A percentile compares a stretch with the other conserved stretches of the same genome.
These are phyloP conservation scores for Antrodiella citrinella DNA, from an alignment of 768 basidiomycete species.

Conservation along the genomic window DNA sequence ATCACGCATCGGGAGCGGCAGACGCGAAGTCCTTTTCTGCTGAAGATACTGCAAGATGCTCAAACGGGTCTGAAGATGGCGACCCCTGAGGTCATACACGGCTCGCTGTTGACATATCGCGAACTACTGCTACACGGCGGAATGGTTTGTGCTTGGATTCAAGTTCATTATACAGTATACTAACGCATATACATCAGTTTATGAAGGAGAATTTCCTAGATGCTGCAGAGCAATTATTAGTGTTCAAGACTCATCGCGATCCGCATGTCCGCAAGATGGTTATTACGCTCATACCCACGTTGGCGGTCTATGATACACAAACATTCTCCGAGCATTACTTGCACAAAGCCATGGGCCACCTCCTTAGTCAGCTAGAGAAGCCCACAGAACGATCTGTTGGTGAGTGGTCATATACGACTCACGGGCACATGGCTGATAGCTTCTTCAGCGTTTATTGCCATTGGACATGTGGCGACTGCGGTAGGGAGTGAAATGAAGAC, in stretches of 20 bases:
- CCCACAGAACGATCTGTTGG: slow-evolving; percentile 84
- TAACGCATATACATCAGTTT: slow-evolving; percentile 39
- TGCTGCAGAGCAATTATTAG: slow-evolving; percentile 83
- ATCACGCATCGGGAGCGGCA: slow-evolving; percentile 68
- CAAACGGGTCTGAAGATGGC: slow-evolving; percentile 72
- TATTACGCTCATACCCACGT: slow-evolving; percentile 89
- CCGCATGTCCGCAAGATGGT: slow-evolving; percentile 87
- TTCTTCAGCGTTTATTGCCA: slow-evolving; percentile 75
- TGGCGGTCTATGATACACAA: slow-evolving; percentile 90
- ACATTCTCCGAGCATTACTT: slow-evolving; percentile 88
- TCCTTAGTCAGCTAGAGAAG: slow-evolving; percentile 82
- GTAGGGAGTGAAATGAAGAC: slow-evolving; percentile 94
- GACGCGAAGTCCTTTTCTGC: slow-evolving; percentile 54
- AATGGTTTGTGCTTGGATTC: slow-evolving; percentile 50
- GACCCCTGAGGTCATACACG: slow-evolving; percentile 86
- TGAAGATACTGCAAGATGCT: slow-evolving; percentile 84
- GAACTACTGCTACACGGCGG: slow-evolving; percentile 90
- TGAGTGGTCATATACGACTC: slow-evolving; percentile 20
- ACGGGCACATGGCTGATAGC: not conserved
- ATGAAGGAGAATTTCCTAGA: slow-evolving; percentile 84
- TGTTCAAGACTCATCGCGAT: slow-evolving; percentile 84
- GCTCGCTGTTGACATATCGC: slow-evolving; percentile 84
- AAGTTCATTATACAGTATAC: not conserved
- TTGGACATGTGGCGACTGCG: slow-evolving; percentile 89
- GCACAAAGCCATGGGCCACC: slow-evolving; percentile 89